Evolutionary conservation across 345 rosid genomes (phyloP).

Genomic region (Brassica carinata): DNA sequence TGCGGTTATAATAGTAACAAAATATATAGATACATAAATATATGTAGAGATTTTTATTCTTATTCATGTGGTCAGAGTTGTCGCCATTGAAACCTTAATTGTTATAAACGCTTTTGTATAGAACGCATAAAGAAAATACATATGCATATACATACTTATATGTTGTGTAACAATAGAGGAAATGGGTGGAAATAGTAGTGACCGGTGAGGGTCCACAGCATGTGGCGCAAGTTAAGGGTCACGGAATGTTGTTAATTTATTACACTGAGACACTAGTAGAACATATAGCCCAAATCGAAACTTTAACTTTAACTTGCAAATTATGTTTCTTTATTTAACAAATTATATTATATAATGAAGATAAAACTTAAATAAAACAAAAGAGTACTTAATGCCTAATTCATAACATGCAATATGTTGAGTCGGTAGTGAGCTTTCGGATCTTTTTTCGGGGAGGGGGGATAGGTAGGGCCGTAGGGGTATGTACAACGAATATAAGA

Average conservation of each 20-base stretch:
- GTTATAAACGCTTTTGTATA: neutral
- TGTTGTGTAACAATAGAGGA: conserved; percentile 11
- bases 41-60: no score
- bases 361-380: neutral
- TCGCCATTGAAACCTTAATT: no score
- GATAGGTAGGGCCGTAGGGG: neutral
- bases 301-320: neutral
- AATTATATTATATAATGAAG: neutral
- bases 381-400: neutral
- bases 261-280: conserved; percentile 1
- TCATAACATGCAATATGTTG: neutral
- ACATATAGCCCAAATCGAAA: conserved; percentile 2
- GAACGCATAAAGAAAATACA: neutral
- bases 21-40: no score
- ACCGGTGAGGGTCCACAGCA: conserved; percentile 35
- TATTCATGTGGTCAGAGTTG: no score
- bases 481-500: neutral
- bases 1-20: no score
- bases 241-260: conserved; percentile 10
- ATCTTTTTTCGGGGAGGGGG: neutral
- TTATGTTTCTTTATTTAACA: neutral
- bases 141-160: neutral
- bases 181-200: conserved; percentile 26
- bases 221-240: conserved; percentile 23
- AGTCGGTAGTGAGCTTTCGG: conserved; percentile 10